Evolutionary conservation across 2,329 filamentous ascomycete species (phyloP), one percentile per base, ranked within the genome.

Genomic region (Exophiala spinifera): DNA sequence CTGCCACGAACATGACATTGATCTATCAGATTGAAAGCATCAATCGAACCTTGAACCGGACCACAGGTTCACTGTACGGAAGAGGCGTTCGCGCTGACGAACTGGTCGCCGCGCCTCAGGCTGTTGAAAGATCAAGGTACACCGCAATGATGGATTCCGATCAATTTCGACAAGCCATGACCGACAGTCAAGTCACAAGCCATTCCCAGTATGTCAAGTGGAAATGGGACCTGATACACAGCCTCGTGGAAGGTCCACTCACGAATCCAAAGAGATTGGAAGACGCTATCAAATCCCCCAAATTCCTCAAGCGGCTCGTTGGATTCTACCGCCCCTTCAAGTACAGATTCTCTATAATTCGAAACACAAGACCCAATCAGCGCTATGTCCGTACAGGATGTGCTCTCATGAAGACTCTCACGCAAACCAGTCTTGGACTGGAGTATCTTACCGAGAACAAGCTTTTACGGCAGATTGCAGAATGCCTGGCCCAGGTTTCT

Each of bases 11-110:
- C 5, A 91, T 90, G 6, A 86, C 90, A 6, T 95, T 95, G 15
- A 89, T 99, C 11, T 99, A 97, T 66, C 94, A 97, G 68, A 95
- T 99, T 50, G 96, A 96, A 73, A 96, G 92, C 67, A 91, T 99
- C 62, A 99, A 92, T 69, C 84, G 90, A 59, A 97, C 91, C 0
- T 75, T 99, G 13, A 95, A 95, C 67, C 82, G 91, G 53, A 74
- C 75, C n/a, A 65, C 72, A 34, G 63, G 70, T 25, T 67, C 67
- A 47, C 66, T 66, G 23, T 63, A 70, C 3, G 74, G 73, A 50
- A 69, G 70, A 53, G 52, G 72, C 76, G 42, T 74, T 11, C 73
- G 70, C 2, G 68, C 54, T 67, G 60, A 59, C 69, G 62, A 64
- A 39, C 45, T 63, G 21, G 56, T 57, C 28, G 59, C 60, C 15